These are phyloP conservation scores for Larix sibirica DNA, from an alignment of 83 land plant species.

Conservation along the genomic window DNA sequence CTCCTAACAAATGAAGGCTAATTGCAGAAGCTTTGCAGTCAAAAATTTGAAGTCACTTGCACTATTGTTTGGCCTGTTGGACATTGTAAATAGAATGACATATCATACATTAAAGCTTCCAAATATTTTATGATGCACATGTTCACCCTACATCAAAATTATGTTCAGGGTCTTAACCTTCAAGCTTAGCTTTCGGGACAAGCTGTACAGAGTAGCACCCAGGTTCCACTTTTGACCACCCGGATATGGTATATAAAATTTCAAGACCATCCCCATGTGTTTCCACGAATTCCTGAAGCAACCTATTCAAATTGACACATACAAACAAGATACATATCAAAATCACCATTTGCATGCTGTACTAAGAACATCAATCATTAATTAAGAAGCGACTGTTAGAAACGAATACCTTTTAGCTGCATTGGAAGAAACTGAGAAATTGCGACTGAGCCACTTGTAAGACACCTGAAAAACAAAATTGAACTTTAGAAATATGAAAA, in stretches of 20 bases:
- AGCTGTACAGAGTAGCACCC: conserved; percentile 60
- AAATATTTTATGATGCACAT: too few species aligned
- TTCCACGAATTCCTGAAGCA: conserved; percentile 75
- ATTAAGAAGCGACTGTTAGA: too few species aligned
- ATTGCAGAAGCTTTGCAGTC: too few species aligned
- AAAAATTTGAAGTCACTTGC: too few species aligned
- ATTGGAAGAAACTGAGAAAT: conserved; percentile 74
- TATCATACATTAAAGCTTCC: too few species aligned
- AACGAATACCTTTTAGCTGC: conserved; percentile 76
- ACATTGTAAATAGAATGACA: too few species aligned
- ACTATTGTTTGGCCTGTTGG: too few species aligned
- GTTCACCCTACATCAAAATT: too few species aligned
- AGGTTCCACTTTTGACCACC: conserved; percentile 72
- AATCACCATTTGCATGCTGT: background rate
- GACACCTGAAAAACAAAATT: conserved; percentile 62
- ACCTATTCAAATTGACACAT: conserved; percentile 40
- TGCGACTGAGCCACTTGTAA: conserved; percentile 93
- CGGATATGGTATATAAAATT: conserved; percentile 74
- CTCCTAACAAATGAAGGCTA: too few species aligned
- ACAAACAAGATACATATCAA: background rate
- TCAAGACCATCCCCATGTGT: conserved; percentile 53
- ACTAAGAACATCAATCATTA: background rate
- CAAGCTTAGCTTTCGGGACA: conserved; percentile 61
- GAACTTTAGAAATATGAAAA: too few species aligned
- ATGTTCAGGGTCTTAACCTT: conserved; percentile 43